Evolutionary conservation across 176 grass and related monocot genomes (phyloP).

Genomic region (Rhipidocladum racemiflorum): DNA sequence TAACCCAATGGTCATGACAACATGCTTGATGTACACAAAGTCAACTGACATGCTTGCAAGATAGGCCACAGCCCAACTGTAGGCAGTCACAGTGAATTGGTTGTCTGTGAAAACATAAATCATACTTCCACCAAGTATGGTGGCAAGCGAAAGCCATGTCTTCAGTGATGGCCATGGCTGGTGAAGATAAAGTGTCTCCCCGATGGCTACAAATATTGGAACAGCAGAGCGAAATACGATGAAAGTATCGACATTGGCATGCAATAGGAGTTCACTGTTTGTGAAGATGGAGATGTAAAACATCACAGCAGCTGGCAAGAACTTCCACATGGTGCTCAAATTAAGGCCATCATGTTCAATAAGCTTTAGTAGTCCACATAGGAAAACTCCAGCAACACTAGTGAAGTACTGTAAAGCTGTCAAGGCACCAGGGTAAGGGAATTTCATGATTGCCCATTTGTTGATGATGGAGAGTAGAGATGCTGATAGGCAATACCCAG

Average conservation of each 20-base stretch:
- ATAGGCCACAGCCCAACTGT: slow-evolving; percentile 72
- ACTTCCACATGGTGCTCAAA: slow-evolving; percentile 75
- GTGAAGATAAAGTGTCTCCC: slow-evolving; percentile 77
- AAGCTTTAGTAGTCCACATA: slow-evolving; percentile 63
- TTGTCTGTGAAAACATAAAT: slow-evolving; percentile 84
- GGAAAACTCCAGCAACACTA: slow-evolving; percentile 71
- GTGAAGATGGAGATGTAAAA: slow-evolving; percentile 92
- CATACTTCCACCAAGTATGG: slow-evolving; percentile 77
- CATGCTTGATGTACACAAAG: slow-evolving; percentile 85
- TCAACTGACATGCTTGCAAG: slow-evolving; percentile 76
- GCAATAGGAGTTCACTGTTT: slow-evolving; percentile 75
- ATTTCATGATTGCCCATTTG: slow-evolving; percentile 87
- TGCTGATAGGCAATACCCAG: slow-evolving; percentile 74
- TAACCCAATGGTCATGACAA: slow-evolving; percentile 79
- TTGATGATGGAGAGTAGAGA: slow-evolving; percentile 81
- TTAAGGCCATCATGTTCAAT: slow-evolving; percentile 61
- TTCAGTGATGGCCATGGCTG: slow-evolving; percentile 72
- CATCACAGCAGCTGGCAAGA: slow-evolving; percentile 81
- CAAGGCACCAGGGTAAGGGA: slow-evolving; percentile 67
- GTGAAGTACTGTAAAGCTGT: slow-evolving; percentile 77
- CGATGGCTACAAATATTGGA: slow-evolving; percentile 73
- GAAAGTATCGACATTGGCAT: slow-evolving; percentile 92
- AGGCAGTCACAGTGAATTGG: slow-evolving; percentile 76
- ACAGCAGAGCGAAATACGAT: slow-evolving; percentile 81
- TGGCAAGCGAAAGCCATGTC: slow-evolving; percentile 78